These are phyloP conservation scores for Saccharomycopsis sp. DNA, from an alignment of 805 yeast species.

Conservation along the genomic window DNA sequence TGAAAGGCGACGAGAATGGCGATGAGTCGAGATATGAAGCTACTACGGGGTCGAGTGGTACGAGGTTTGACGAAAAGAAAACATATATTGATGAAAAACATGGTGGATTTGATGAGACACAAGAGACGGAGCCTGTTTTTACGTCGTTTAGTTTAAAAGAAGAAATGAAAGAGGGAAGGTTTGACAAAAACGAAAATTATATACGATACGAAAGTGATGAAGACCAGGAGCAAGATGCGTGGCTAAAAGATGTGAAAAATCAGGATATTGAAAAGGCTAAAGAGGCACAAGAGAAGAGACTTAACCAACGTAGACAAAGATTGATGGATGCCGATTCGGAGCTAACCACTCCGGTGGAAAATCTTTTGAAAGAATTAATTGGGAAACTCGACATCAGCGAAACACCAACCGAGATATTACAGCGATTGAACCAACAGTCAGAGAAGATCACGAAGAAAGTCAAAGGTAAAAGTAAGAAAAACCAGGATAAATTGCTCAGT, in stretches of 20 bases:
- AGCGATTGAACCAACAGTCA: conserved; percentile 29
- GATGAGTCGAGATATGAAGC: not conserved
- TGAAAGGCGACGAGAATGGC: conserved; percentile 5
- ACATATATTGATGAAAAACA: conserved; percentile 20
- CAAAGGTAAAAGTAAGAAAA: conserved; percentile 1
- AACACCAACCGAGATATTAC: conserved; percentile 51
- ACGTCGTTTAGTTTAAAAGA: conserved; percentile 57
- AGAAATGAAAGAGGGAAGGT: conserved; percentile 53
- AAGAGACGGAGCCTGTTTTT: conserved; percentile 38
- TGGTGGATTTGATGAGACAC: conserved; percentile 22
- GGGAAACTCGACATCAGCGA: conserved; percentile 50
- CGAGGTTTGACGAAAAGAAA: conserved; percentile 7
- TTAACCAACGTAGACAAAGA: not conserved
- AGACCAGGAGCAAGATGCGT: conserved; percentile 33
- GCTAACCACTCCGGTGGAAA: conserved; percentile 19
- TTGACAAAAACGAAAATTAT: conserved; percentile 57
- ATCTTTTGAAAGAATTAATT: conserved; percentile 33
- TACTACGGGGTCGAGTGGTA: not conserved
- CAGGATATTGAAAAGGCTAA: conserved; percentile 34
- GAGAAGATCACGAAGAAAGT: conserved; percentile 23
- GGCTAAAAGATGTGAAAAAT: conserved; percentile 33
- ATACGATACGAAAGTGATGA: conserved; percentile 36
- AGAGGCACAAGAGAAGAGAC: conserved; percentile 27
- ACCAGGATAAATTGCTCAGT: conserved; percentile 1
- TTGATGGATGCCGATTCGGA: not conserved